phyloP scores from a whole-genome alignment of 257 asterid genomes.

The Asclepias syriaca region DNA sequence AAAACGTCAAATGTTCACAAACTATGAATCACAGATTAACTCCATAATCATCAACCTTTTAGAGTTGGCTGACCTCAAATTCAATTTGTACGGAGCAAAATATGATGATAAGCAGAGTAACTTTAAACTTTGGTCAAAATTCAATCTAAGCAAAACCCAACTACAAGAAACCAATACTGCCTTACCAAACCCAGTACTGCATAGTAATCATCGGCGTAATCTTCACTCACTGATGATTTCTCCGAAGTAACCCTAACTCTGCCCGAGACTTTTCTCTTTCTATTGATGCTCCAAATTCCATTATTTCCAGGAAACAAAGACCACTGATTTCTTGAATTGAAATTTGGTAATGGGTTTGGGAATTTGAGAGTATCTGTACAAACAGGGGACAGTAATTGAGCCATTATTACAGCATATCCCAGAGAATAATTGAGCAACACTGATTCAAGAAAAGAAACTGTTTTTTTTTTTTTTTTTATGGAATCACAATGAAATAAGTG shows the following conservation, averaged over 20 bases:
- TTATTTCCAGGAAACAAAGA: conserved; percentile 29
- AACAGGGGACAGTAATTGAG: conserved; percentile 63
- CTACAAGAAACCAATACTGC: background rate
- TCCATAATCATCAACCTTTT: background rate
- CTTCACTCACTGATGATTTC: conserved; percentile 47
- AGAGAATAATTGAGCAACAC: background rate
- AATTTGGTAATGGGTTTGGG: conserved; percentile 39
- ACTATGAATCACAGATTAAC: background rate
- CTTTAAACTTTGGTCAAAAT: background rate
- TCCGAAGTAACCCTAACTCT: conserved; percentile 56
- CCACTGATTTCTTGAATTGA: conserved; percentile 39
- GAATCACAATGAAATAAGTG: background rate
- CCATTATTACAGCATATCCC: conserved; percentile 1
- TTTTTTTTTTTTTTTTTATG: background rate
- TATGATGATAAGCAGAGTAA: background rate
- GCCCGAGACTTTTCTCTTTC: conserved; percentile 38
- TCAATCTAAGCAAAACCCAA: background rate
- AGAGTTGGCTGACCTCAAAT: background rate
- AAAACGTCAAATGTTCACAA: background rate
- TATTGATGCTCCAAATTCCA: conserved; percentile 39
- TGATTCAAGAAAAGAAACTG: background rate
- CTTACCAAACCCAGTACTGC: conserved; percentile 81
- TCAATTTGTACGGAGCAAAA: background rate
- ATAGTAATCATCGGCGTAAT: conserved; percentile 79
- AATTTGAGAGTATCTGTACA: conserved; percentile 66